Evolutionary conservation across 2,329 filamentous ascomycete species (phyloP), one percentile per base, ranked within the genome.

Genomic region (Plenodomus tracheiphilus): DNA sequence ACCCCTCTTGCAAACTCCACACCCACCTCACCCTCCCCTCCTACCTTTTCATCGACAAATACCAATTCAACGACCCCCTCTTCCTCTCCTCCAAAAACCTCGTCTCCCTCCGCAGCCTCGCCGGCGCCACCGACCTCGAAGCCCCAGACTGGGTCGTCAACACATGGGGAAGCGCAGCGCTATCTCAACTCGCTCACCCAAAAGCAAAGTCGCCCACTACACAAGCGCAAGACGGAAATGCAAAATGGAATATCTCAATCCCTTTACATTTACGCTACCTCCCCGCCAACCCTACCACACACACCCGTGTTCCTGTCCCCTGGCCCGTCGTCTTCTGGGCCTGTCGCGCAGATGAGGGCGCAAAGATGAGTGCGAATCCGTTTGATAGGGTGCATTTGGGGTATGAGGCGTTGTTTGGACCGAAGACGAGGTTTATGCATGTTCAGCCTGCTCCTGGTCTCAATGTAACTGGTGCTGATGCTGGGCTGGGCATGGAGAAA

Each of bases 321-420:
- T 92, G 88, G 76, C 93, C 93, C 0, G 82, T 84, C 0, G 82
- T 97, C 0, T 97, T 97, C 76, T 97, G 92, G 92, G 91, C 91
- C 0, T 97, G 93, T 66, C 79, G 82, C 7, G 82, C 86, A 0
- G 81, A 83, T 9, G 80, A 84, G 43, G 84, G 81, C 1, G 80
- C 79, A 1, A 87, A 89, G 62, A 89, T 93, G 72, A 72, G 81
- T 0, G 81, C 80, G 4, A 96, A 88, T 64, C 93, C 93, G 0
- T 97, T 97, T 71, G 92, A 97, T 69, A 79, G 89, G 5, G 76
- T 80, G n/a, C 84, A 90, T 65, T 64, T 97, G n/a, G 92, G 91
- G 1, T 97, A 92, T 69, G 93, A 97, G 57, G 83, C 81, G 0
- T 72, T 95, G 8, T 97, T 97, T 69, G 84, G 82, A 1, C 80